phyloP scores from a whole-genome alignment of 768 basidiomycete species.

The Mrakia blollopis region DNA sequence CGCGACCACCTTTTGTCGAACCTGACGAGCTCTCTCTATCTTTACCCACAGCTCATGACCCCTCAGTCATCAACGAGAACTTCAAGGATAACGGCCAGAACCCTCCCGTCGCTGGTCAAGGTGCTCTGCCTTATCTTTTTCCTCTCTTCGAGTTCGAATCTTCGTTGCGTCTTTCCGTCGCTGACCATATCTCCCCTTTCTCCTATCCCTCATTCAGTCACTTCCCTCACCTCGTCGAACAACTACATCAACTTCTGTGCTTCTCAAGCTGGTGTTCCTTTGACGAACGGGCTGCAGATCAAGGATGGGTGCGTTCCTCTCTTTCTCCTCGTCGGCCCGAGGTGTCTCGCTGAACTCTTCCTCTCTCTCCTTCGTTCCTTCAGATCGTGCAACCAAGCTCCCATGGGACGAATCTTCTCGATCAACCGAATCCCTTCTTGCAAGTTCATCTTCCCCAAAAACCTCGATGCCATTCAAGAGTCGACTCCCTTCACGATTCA shows the following conservation, averaged over 20 bases:
- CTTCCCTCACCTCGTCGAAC: slow-evolving; percentile 55
- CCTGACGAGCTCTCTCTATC: background rate
- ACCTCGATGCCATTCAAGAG: slow-evolving; percentile 46
- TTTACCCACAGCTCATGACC: slow-evolving; percentile 29
- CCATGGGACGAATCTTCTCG: slow-evolving; percentile 2
- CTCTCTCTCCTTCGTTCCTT: background rate
- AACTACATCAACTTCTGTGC: slow-evolving; percentile 49
- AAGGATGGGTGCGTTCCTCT: background rate
- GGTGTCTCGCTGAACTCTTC: no score
- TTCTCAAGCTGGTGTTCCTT: background rate
- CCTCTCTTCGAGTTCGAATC: no score
- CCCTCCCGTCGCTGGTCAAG: background rate
- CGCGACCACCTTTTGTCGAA: no score
- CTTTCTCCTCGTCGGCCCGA: background rate
- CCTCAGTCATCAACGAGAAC: slow-evolving; percentile 29
- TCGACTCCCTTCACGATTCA: slow-evolving; percentile 53
- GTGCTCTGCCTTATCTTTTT: background rate
- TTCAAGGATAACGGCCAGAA: background rate
- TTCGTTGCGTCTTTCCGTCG: background rate
- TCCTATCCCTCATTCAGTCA: slow-evolving; percentile 53
- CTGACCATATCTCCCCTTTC: slow-evolving; percentile 40
- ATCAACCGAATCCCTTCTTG: slow-evolving; percentile 37
- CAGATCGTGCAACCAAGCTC: slow-evolving; percentile 52
- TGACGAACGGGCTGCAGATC: background rate
- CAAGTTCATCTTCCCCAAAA: slow-evolving; percentile 40